Percentiles rank a stretch among this genome's conserved stretches.
phyloP scores from a whole-genome alignment of 108 stramenopile genomes.

The Fistulifera pelliculosa region DNA sequence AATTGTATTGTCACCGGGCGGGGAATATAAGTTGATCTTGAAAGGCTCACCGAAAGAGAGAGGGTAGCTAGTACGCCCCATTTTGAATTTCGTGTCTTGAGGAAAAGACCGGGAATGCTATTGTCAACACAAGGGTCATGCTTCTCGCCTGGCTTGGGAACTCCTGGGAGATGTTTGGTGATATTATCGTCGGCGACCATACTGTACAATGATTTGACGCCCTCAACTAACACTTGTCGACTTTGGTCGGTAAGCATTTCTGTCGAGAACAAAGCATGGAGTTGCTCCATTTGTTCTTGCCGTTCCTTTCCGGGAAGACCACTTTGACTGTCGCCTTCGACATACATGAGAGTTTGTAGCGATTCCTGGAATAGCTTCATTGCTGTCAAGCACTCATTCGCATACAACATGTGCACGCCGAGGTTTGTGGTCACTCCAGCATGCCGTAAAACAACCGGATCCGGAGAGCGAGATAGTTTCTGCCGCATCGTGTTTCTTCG shows the following conservation, averaged over 20 bases:
- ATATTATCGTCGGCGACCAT: not conserved
- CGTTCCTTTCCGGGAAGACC: not conserved
- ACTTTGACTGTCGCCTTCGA: constrained; percentile 4
- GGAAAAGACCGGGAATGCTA: constrained; percentile 1
- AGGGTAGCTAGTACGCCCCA: not conserved
- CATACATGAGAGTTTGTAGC: constrained; percentile 8
- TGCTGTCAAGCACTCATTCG: constrained; percentile 6
- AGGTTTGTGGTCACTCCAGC: constrained; percentile 10
- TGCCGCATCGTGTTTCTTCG: constrained; percentile 13
- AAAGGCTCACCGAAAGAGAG: not conserved
- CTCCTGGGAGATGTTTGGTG: not conserved
- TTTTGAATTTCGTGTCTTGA: not conserved
- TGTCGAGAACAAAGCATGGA: not conserved
- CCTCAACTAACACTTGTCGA: not conserved
- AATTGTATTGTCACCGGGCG: not conserved
- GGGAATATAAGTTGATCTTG: not conserved
- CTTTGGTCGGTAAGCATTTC: not conserved
- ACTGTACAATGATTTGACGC: not conserved
- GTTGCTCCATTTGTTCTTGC: not conserved
- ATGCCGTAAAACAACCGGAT: constrained; percentile 3
- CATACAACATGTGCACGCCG: constrained; percentile 4
- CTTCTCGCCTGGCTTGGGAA: not conserved
- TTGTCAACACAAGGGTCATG: not conserved
- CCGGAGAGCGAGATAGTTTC: not conserved
- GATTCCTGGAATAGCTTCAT: constrained; percentile 14